A percentile compares a stretch with the other conserved stretches of the same genome.
Conservation (phyloP, 2,329 filamentous ascomycete species). For the Aspergillus sp. region DNA sequence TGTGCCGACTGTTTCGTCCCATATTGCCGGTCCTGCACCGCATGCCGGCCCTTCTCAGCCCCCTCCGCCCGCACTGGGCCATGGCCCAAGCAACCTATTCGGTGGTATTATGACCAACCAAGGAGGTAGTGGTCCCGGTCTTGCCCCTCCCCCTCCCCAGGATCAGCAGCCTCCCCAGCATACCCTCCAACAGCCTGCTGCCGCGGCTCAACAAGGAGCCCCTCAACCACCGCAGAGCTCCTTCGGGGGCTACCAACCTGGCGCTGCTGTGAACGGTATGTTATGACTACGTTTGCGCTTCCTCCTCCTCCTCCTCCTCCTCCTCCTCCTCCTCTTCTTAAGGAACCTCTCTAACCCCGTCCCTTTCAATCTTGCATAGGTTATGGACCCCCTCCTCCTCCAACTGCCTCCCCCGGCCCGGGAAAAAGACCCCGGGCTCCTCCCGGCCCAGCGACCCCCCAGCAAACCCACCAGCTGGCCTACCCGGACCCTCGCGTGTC, state of each 20-base stretch:
- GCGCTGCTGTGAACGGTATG: constrained; percentile 62
- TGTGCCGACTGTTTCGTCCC: constrained; percentile 63
- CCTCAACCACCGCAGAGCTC: constrained; percentile 70
- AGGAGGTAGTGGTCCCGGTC: constrained; percentile 78
- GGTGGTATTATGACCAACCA: constrained; percentile 93
- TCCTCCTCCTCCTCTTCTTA: constrained; percentile 3
- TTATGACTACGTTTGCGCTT: constrained; percentile 26
- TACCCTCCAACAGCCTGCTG: constrained; percentile 59
- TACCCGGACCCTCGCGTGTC: constrained; percentile 82
- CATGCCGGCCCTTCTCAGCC: constrained; percentile 81
- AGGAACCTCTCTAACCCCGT: constrained; percentile 57
- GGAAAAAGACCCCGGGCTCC: constrained; percentile 68
- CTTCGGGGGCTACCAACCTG: constrained; percentile 69
- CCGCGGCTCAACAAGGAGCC: constrained; percentile 58
- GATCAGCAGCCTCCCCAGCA: constrained; percentile 61
- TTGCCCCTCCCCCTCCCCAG: constrained; percentile 72
- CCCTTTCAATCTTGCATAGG: constrained; percentile 45
- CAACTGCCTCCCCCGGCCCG: constrained; percentile 82
- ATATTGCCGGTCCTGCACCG: constrained; percentile 70
- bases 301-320: constrained; percentile 3
- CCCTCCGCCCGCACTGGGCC: constrained; percentile 79
- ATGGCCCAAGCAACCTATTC: constrained; percentile 86
- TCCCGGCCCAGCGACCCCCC: constrained; percentile 76
- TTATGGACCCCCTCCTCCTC: constrained; percentile 79
- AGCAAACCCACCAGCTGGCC: constrained; percentile 83